Conservation (phyloP, 495 filamentous ascomycete genomes). For the Podospora sp. region DNA sequence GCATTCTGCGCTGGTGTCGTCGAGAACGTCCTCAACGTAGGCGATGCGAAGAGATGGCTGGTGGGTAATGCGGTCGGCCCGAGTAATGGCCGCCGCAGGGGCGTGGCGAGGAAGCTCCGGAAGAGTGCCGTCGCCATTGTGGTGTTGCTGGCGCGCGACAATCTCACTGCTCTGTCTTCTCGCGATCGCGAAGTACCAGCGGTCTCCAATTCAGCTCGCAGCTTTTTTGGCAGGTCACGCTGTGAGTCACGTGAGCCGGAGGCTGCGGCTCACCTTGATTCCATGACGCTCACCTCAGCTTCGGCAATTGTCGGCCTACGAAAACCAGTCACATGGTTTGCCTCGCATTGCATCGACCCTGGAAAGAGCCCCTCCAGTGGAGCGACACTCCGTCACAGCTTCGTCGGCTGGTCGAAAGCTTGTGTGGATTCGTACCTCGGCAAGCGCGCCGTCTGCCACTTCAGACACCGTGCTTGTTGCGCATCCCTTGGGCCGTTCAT, state of each 20-base stretch:
- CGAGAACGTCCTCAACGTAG: conserved; percentile 47
- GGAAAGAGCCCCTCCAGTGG: not conserved
- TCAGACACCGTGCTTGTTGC: not conserved
- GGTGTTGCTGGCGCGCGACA: conserved; percentile 18
- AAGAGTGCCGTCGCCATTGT: conserved; percentile 37
- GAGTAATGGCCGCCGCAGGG: conserved; percentile 31
- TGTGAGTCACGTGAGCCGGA: conserved; percentile 24
- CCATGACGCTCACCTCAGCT: conserved; percentile 20
- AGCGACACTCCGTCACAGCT: conserved; percentile 8
- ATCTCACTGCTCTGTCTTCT: not conserved
- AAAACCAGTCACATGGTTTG: conserved; percentile 17
- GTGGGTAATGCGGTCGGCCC: not conserved
- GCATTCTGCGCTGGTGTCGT: conserved; percentile 53
- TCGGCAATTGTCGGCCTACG: conserved; percentile 28
- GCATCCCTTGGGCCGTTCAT: conserved; percentile 20
- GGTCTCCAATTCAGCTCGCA: conserved; percentile 3
- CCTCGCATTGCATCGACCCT: conserved; percentile 17
- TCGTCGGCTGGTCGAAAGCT: conserved; percentile 1
- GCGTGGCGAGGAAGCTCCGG: conserved; percentile 32
- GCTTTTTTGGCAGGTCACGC: conserved; percentile 21
- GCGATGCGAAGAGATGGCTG: not conserved
- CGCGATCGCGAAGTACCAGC: conserved; percentile 11
- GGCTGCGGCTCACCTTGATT: conserved; percentile 21
- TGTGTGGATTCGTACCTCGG: conserved; percentile 15
- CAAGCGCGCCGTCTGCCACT: not conserved